Percentiles rank a stretch among this genome's conserved stretches.
Evolutionary conservation across 345 rosid genomes (phyloP).

Genomic region (Populus ilicifolia): DNA sequence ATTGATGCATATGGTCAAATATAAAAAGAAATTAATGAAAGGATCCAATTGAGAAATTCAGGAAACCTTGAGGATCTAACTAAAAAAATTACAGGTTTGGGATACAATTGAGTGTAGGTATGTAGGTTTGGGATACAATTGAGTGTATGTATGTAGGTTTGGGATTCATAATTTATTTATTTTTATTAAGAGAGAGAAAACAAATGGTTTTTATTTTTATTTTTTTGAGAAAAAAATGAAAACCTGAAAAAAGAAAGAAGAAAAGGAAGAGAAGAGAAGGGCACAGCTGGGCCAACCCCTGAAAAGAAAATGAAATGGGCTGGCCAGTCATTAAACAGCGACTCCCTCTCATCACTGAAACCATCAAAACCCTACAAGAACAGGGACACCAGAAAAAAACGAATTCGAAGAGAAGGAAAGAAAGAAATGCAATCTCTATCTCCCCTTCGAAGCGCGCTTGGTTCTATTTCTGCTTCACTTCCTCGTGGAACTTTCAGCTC

Average conservation of each 20-base stretch:
- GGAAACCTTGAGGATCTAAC: too few relatives aligned
- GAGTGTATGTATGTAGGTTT: too few relatives aligned
- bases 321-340: not conserved
- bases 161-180: not conserved
- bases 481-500: not conserved
- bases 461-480: not conserved
- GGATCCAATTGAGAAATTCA: too few relatives aligned
- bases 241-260: too few relatives aligned
- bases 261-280: not conserved
- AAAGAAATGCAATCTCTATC: constrained; percentile 6
- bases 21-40: too few relatives aligned
- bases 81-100: too few relatives aligned
- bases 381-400: not conserved
- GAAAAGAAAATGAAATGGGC: not conserved
- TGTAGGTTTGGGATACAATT: too few relatives aligned
- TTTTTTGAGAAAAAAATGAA: too few relatives aligned
- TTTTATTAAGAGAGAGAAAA: not conserved
- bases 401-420: not conserved
- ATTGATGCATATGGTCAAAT: too few relatives aligned
- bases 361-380: not conserved
- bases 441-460: not conserved
- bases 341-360: not conserved
- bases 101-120: too few relatives aligned
- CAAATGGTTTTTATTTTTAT: too few relatives aligned
- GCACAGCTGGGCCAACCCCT: not conserved